A percentile compares a stretch with the other conserved stretches of the same genome.
Evolutionary conservation across 495 filamentous ascomycete species (phyloP).

Genomic region (Penicillium bialowiezense): DNA sequence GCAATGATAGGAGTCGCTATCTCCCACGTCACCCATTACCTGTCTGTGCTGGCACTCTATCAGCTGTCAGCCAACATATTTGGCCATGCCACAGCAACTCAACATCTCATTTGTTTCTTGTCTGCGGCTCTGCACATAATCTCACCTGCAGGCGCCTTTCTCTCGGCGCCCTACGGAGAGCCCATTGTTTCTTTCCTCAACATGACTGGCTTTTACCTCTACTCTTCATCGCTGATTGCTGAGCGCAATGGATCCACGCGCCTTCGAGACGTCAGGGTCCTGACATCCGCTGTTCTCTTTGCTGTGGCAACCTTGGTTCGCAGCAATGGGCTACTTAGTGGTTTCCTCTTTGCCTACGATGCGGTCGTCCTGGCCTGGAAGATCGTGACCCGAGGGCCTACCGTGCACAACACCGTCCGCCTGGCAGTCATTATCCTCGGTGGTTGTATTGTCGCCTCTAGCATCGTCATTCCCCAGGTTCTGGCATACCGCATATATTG

Average conservation of each 20-base stretch:
- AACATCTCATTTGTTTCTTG: constrained; percentile 56
- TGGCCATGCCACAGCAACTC: constrained; percentile 21
- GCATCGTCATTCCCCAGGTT: constrained; percentile 68
- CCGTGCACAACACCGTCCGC: constrained; percentile 33
- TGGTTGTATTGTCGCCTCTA: constrained; percentile 63
- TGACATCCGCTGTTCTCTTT: constrained; percentile 66
- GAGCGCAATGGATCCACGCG: constrained; percentile 16
- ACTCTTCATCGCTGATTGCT: constrained; percentile 53
- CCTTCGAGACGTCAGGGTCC: constrained; percentile 43
- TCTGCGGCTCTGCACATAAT: constrained; percentile 74
- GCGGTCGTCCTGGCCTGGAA: constrained; percentile 31
- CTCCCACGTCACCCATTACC: constrained; percentile 69
- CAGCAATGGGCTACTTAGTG: constrained; percentile 86
- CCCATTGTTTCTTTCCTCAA: constrained; percentile 74
- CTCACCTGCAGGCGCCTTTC: constrained; percentile 83
- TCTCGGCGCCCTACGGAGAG: constrained; percentile 85
- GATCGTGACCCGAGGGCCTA: constrained; percentile 29
- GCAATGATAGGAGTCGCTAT: constrained; percentile 58
- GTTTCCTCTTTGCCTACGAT: constrained; percentile 66
- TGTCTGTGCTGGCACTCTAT: constrained; percentile 71
- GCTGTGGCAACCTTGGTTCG: constrained; percentile 71
- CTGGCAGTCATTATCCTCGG: constrained; percentile 57
- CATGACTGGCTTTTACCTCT: constrained; percentile 69
- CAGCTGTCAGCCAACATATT: constrained; percentile 44
- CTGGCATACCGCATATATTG: constrained; percentile 77